Conservation (phyloP, 305 asterid genomes). For the Withania somnifera region DNA sequence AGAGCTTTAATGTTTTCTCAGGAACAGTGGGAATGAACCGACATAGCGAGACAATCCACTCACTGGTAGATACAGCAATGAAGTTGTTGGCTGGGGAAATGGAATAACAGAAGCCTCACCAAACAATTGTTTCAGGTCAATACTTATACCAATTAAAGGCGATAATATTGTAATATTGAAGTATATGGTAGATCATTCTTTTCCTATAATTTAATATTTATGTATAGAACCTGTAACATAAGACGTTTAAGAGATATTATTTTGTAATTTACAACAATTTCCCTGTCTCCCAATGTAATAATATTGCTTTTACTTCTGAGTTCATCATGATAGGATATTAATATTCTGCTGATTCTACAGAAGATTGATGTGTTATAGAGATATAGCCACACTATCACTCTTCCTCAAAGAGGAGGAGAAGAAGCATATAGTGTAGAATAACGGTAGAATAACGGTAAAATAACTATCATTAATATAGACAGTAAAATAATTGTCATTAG, state of each 20-base stretch:
- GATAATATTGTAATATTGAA: not conserved
- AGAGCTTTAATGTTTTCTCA: conserved; percentile 79
- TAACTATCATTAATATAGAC: too few relatives aligned
- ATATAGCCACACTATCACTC: not conserved
- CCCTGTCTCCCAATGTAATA: not conserved
- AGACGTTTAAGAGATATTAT: not conserved
- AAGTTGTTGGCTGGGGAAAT: conserved; percentile 31
- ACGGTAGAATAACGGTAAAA: too few relatives aligned
- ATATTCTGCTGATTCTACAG: too few relatives aligned
- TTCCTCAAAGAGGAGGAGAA: too few relatives aligned
- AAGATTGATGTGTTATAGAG: not conserved
- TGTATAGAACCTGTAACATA: not conserved
- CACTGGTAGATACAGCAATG: conserved; percentile 54
- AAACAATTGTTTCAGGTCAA: not conserved
- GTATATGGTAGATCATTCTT: not conserved
- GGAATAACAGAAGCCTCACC: not conserved
- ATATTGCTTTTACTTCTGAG: not conserved
- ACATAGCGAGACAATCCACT: conserved; percentile 42
- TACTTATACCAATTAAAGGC: not conserved
- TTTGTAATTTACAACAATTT: not conserved
- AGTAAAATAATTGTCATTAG: too few relatives aligned
- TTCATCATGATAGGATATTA: not conserved
- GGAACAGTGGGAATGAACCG: conserved; percentile 75
- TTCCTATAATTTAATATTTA: not conserved
- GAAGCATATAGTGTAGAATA: too few relatives aligned